Conservation (phyloP, 176 grass and related monocot genomes). For the Rhynchospora pubera region DNA sequence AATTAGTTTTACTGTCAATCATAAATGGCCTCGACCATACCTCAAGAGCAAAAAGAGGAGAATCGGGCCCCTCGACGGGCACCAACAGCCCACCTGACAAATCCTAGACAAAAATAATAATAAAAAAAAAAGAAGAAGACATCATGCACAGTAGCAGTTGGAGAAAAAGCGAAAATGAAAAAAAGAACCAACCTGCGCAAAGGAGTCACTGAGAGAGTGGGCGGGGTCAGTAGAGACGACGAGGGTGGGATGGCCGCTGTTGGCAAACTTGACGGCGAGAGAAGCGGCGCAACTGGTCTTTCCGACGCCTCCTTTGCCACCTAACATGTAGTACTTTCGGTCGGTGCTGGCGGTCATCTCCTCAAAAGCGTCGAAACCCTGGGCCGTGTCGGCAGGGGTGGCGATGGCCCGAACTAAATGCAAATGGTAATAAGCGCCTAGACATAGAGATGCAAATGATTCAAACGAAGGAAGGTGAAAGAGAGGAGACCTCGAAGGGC, state of each 20-base stretch:
- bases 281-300: conserved; percentile 89
- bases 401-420: conserved; percentile 4
- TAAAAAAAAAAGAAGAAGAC: background rate
- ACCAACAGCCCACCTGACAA: conserved; percentile 68
- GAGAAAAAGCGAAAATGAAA: background rate
- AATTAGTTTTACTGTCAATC: background rate
- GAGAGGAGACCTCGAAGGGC: conserved; percentile 3
- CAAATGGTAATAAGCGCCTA: background rate
- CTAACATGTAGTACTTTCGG: conserved; percentile 80
- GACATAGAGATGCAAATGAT: background rate
- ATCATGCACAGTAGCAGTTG: background rate
- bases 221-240: conserved; percentile 86
- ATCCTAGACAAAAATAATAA: conserved; percentile 64
- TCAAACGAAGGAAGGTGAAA: background rate
- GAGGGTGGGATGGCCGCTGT: conserved; percentile 76
- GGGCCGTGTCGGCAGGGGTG: conserved; percentile 29
- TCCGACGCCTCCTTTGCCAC: conserved; percentile 79
- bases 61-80: conserved; percentile 62
- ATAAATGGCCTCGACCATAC: conserved; percentile 25
- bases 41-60: conserved; percentile 77
- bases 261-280: conserved; percentile 84
- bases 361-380: conserved; percentile 31
- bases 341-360: conserved; percentile 57
- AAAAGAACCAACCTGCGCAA: conserved; percentile 62
- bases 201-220: conserved; percentile 85